Conservation (phyloP, 176 grass and related monocot species). For the Oryza meyeriana region DNA sequence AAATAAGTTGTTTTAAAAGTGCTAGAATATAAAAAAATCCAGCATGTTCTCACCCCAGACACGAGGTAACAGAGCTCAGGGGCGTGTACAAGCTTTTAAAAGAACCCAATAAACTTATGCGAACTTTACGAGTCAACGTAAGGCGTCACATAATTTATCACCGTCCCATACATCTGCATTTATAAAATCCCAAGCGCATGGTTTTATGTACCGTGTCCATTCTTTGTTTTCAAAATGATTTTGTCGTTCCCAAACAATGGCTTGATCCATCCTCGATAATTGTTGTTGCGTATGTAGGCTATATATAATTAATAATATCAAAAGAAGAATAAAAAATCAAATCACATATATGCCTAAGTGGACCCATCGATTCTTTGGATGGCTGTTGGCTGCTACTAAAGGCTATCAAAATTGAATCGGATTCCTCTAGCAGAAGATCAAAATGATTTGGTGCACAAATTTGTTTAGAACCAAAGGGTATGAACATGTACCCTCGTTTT, state of each 20-base stretch:
- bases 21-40: too few species aligned
- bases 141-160: not conserved
- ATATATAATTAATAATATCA: not conserved
- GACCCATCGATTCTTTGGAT: not conserved
- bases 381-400: slow-evolving; percentile 22
- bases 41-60: too few species aligned
- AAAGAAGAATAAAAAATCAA: not conserved
- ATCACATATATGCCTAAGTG: not conserved
- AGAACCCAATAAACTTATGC: not conserved
- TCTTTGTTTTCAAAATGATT: not conserved
- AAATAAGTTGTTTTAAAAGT: too few species aligned
- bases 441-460: not conserved
- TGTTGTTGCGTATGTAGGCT: not conserved
- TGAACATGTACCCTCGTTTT: too few species aligned
- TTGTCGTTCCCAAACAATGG: not conserved
- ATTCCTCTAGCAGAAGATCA: not conserved
- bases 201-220: not conserved
- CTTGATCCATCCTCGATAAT: not conserved
- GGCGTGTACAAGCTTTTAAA: not conserved
- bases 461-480: too few species aligned
- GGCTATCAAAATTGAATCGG: slow-evolving; percentile 7
- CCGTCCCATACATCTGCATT: not conserved
- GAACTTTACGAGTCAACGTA: not conserved
- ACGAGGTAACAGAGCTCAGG: not conserved
- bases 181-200: not conserved